phyloP scores from a whole-genome alignment of 768 basidiomycete species.

The Pleurotus ostreatus region DNA sequence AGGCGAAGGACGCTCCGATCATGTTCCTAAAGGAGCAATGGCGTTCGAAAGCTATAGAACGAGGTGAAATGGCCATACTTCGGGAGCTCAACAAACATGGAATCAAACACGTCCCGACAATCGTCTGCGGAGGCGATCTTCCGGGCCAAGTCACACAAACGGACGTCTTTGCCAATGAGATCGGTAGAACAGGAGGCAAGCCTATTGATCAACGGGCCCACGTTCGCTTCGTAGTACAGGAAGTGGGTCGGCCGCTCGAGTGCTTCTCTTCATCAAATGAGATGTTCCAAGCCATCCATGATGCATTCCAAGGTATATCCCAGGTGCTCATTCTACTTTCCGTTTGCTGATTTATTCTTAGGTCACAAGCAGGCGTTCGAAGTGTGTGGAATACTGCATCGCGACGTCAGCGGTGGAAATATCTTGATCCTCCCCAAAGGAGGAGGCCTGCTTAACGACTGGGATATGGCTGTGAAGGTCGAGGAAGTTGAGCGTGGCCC shows the following conservation, averaged over 20 bases:
- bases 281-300: neutral
- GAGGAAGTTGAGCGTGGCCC: neutral
- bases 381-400: conserved; percentile 1
- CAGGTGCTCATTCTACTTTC: too few relatives aligned
- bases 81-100: neutral
- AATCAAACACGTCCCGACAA: neutral
- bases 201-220: neutral
- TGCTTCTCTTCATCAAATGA: neutral
- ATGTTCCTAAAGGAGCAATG: conserved; percentile 7
- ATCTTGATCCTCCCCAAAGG: conserved; percentile 1
- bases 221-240: neutral
- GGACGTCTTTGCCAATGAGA: neutral
- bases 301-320: conserved; percentile 4
- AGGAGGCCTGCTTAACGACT: conserved; percentile 8
- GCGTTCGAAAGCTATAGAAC: neutral
- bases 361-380: conserved; percentile 7
- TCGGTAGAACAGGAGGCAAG: neutral
- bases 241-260: neutral
- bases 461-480: conserved; percentile 3
- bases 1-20: neutral
- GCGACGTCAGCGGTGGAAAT: conserved; percentile 8
- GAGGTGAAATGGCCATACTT: conserved; percentile 3
- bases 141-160: conserved; percentile 8
- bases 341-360: neutral
- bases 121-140: conserved; percentile 9